Conservation (phyloP, 2,329 filamentous ascomycete genomes). For the Pezicula rhizophila region DNA sequence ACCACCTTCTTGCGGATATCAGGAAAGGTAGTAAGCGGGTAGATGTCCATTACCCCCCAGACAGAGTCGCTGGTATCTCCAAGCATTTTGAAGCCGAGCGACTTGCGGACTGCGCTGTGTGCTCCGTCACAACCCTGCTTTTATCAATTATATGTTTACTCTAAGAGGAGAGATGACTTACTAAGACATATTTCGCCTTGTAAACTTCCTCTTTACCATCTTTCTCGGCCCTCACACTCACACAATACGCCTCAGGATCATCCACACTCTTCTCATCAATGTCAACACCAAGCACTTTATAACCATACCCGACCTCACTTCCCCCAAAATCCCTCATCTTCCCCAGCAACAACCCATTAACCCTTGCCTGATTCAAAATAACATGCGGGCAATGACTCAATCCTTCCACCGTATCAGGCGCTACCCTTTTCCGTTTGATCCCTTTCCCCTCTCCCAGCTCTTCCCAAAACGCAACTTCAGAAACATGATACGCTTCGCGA, state of each 20-base stretch:
- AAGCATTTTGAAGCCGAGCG: conserved; percentile 42
- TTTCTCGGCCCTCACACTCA: conserved; percentile 51
- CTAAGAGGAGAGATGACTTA: conserved; percentile 40
- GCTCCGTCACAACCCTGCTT: conserved; percentile 48
- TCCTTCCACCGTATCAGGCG: conserved; percentile 56
- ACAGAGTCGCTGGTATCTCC: conserved; percentile 51
- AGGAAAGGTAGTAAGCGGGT: conserved; percentile 51
- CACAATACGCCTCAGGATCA: conserved; percentile 49
- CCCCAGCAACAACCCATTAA: conserved; percentile 60
- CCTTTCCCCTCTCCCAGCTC: conserved; percentile 48
- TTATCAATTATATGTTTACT: conserved; percentile 52
- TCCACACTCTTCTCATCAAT: conserved; percentile 44
- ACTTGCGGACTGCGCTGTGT: conserved; percentile 39
- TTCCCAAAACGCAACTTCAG: conserved; percentile 58
- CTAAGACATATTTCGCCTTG: conserved; percentile 19
- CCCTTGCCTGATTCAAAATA: conserved; percentile 64
- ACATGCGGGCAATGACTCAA: conserved; percentile 60
- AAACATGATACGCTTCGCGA: conserved; percentile 60
- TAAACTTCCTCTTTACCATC: conserved; percentile 46
- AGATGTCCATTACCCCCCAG: conserved; percentile 54
- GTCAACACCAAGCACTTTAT: no score
- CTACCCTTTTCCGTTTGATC: conserved; percentile 51
- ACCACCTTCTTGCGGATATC: conserved; percentile 54
- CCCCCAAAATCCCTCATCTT: conserved; percentile 48
- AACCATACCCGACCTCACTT: conserved; percentile 51